Evolutionary conservation across 768 basidiomycete genomes (phyloP).

Genomic region (Hemileccinum impolitum): DNA sequence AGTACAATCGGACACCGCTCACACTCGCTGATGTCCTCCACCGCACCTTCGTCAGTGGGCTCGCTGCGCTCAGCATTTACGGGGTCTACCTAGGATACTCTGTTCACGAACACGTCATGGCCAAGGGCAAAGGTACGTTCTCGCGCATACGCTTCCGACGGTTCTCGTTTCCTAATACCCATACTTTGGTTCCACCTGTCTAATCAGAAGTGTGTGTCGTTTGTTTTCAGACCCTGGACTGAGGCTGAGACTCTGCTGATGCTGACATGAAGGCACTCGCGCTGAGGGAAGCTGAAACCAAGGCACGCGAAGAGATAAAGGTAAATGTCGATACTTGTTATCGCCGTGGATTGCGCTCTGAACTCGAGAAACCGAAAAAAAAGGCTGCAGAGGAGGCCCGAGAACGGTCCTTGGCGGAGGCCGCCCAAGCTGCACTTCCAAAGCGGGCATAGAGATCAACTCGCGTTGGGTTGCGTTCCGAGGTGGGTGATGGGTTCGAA

Average conservation of each 20-base stretch:
- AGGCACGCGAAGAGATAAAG: slow-evolving; percentile 14
- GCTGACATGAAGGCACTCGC: slow-evolving; percentile 20
- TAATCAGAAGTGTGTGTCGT: slow-evolving; percentile 20
- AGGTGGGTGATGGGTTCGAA: slow-evolving; percentile 1
- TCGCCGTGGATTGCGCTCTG: background rate
- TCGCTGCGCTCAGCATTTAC: slow-evolving; percentile 26
- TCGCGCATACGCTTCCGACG: background rate
- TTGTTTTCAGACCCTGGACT: background rate
- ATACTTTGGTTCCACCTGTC: background rate
- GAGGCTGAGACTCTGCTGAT: background rate
- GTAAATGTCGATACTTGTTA: slow-evolving; percentile 5
- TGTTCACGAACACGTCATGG: slow-evolving; percentile 29
- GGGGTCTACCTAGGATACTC: slow-evolving; percentile 32
- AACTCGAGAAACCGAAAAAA: background rate
- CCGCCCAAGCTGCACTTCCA: slow-evolving; percentile 26
- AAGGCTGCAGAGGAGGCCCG: slow-evolving; percentile 29
- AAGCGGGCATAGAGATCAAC: slow-evolving; percentile 9
- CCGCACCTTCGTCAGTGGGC: slow-evolving; percentile 30
- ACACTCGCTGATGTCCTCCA: slow-evolving; percentile 30
- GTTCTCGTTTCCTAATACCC: background rate
- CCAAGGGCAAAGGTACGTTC: slow-evolving; percentile 30
- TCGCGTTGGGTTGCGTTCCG: background rate
- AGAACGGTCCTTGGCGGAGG: slow-evolving; percentile 29
- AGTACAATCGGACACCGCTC: slow-evolving; percentile 20
- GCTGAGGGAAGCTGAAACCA: slow-evolving; percentile 20